phyloP scores from a whole-genome alignment of 352 stramenopile genomes.

The Pythium periplocum region DNA sequence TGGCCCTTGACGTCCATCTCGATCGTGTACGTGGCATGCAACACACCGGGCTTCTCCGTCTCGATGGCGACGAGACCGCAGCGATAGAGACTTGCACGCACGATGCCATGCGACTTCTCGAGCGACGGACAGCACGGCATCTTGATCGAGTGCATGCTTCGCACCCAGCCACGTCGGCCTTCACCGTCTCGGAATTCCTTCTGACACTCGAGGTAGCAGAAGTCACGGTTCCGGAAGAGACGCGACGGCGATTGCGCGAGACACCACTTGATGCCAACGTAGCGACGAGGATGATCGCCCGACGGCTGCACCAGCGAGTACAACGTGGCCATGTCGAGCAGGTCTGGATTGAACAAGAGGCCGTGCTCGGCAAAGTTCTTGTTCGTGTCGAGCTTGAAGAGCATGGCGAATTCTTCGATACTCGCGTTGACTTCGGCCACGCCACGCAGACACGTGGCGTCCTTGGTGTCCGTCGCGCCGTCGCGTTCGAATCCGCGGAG shows the following conservation, averaged over 20 bases:
- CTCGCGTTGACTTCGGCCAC: conserved; percentile 68
- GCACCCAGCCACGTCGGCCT: conserved; percentile 45
- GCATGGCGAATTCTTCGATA: conserved; percentile 78
- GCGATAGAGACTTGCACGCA: conserved; percentile 77
- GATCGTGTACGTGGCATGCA: conserved; percentile 79
- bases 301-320: conserved; percentile 72
- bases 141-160: conserved; percentile 56
- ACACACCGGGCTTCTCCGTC: conserved; percentile 60
- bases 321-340: conserved; percentile 65
- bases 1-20: conserved; percentile 82
- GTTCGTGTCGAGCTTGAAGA: conserved; percentile 79
- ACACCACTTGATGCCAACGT: conserved; percentile 81
- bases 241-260: conserved; percentile 65
- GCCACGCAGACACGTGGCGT: conserved; percentile 59
- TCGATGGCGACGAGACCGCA: conserved; percentile 77
- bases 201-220: conserved; percentile 84
- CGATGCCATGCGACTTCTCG: conserved; percentile 32
- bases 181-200: conserved; percentile 72
- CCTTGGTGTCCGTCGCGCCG: conserved; percentile 18
- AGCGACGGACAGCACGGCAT: conserved; percentile 42
- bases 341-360: conserved; percentile 72
- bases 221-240: conserved; percentile 72
- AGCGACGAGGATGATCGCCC: conserved; percentile 60
- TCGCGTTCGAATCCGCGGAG: conserved; percentile 29
- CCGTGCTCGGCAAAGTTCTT: conserved; percentile 53